Conservation (phyloP, 352 stramenopile genomes). For the Nothophytophthora sp. region DNA sequence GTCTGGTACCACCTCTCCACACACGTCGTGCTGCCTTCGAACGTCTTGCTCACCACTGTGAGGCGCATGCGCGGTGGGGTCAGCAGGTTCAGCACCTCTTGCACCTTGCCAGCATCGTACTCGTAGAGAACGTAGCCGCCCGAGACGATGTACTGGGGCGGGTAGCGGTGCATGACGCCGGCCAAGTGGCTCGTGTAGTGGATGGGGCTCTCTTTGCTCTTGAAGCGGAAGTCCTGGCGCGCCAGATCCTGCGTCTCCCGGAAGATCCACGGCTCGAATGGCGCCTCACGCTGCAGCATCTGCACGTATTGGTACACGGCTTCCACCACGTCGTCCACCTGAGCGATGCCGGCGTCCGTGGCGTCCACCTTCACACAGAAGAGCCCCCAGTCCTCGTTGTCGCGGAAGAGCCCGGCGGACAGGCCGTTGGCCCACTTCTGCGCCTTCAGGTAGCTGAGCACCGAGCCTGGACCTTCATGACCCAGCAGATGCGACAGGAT, state of each 20-base stretch:
- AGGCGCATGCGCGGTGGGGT: conserved; percentile 58
- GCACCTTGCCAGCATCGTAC: conserved; percentile 55
- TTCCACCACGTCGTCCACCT: conserved; percentile 61
- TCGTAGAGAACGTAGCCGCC: conserved; percentile 65
- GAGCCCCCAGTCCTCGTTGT: conserved; percentile 71
- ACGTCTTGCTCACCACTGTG: conserved; percentile 70
- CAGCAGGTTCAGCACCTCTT: conserved; percentile 53
- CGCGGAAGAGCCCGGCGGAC: conserved; percentile 56
- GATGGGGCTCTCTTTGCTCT: conserved; percentile 80
- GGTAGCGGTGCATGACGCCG: conserved; percentile 70
- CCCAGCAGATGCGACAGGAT: conserved; percentile 93
- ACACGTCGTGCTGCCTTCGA: conserved; percentile 46
- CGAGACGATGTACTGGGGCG: conserved; percentile 59
- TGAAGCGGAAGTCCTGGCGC: conserved; percentile 68
- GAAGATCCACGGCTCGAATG: conserved; percentile 69
- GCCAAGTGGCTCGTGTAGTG: conserved; percentile 70
- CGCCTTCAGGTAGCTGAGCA: conserved; percentile 92
- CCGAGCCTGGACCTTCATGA: conserved; percentile 92
- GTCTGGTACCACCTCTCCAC: conserved; percentile 75
- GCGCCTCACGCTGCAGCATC: conserved; percentile 40
- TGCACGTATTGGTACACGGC: conserved; percentile 71
- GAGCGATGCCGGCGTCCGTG: conserved; percentile 62
- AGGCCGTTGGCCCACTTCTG: conserved; percentile 78
- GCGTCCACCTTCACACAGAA: conserved; percentile 74
- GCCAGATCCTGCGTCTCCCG: conserved; percentile 60